phyloP scores from a whole-genome alignment of 768 basidiomycete genomes.

The Dioszegia hungarica region DNA sequence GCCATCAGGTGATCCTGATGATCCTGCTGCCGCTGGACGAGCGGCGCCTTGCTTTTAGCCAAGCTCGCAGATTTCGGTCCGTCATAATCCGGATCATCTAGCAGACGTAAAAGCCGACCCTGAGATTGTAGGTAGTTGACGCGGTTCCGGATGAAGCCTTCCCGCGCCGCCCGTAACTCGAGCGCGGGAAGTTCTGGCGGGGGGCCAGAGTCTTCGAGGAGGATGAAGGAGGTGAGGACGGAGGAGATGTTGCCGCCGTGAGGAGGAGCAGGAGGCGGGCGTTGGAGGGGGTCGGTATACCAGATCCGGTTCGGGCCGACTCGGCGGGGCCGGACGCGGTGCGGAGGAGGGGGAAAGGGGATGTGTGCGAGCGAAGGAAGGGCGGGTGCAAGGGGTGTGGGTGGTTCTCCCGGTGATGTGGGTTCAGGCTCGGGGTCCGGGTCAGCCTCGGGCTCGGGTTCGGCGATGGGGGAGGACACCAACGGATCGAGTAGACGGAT shows the following conservation, averaged over 20 bases:
- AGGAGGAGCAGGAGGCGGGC: slow-evolving; percentile 54
- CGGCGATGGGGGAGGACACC: not conserved
- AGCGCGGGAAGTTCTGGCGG: slow-evolving; percentile 53
- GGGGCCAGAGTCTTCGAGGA: slow-evolving; percentile 54
- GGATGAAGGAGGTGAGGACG: slow-evolving; percentile 63
- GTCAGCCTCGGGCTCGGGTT: not conserved
- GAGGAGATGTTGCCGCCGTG: slow-evolving; percentile 57
- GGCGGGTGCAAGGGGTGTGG: slow-evolving; percentile 4
- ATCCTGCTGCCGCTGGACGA: slow-evolving; percentile 27
- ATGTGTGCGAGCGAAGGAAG: slow-evolving; percentile 39
- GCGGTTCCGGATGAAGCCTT: slow-evolving; percentile 53
- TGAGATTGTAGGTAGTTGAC: slow-evolving; percentile 53
- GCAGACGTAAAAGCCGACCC: slow-evolving; percentile 54
- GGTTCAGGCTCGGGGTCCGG: not conserved
- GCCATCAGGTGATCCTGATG: slow-evolving; percentile 49
- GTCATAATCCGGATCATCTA: slow-evolving; percentile 38
- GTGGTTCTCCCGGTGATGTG: not conserved
- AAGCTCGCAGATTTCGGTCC: not conserved
- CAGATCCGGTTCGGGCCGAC: slow-evolving; percentile 52
- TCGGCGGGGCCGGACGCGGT: slow-evolving; percentile 64
- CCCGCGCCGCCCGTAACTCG: slow-evolving; percentile 50
- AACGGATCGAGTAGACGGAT: slow-evolving; percentile 7
- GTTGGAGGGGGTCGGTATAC: slow-evolving; percentile 64
- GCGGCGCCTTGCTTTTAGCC: not conserved
- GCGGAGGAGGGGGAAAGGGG: slow-evolving; percentile 52